A percentile compares a stretch with the other conserved stretches of the same genome.
phyloP scores from a whole-genome alignment of 2,329 filamentous ascomycete species.

The Acrocalymma vagum region DNA sequence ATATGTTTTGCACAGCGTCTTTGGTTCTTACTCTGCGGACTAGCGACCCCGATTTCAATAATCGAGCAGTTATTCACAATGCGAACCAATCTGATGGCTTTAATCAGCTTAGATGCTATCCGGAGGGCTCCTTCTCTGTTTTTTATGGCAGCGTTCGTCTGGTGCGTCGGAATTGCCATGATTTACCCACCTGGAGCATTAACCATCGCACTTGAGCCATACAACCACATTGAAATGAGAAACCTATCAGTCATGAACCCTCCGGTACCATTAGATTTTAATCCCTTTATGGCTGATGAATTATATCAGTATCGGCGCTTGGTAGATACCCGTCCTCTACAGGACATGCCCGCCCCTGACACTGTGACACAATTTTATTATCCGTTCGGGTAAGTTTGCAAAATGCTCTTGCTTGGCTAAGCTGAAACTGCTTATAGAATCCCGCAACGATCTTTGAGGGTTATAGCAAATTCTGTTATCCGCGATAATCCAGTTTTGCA shows the following conservation, averaged over 20 bases:
- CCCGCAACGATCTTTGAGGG: no score
- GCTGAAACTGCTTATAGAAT: no score
- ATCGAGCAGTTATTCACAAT: constrained; percentile 7
- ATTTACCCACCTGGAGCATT: constrained; percentile 9
- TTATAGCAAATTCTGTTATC: no score
- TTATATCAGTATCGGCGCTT: not conserved
- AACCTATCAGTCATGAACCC: constrained; percentile 4
- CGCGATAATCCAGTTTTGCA: not conserved
- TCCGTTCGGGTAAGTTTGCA: no score
- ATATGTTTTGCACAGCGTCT: constrained; percentile 7
- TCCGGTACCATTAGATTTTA: not conserved
- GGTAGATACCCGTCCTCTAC: no score
- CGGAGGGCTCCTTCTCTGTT: constrained; percentile 4
- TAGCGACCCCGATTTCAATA: not conserved
- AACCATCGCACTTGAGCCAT: not conserved
- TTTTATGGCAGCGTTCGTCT: constrained; percentile 8
- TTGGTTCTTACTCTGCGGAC: constrained; percentile 4
- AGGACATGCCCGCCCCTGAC: not conserved
- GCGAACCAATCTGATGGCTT: constrained; percentile 1
- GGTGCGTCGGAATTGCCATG: constrained; percentile 7
- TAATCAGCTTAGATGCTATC: not conserved
- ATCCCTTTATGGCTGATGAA: not conserved
- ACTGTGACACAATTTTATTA: constrained; percentile 1
- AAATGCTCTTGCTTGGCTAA: no score
- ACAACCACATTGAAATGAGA: not conserved